Conservation (phyloP, 148 eudicot species). For the Simmondsia chinensis region DNA sequence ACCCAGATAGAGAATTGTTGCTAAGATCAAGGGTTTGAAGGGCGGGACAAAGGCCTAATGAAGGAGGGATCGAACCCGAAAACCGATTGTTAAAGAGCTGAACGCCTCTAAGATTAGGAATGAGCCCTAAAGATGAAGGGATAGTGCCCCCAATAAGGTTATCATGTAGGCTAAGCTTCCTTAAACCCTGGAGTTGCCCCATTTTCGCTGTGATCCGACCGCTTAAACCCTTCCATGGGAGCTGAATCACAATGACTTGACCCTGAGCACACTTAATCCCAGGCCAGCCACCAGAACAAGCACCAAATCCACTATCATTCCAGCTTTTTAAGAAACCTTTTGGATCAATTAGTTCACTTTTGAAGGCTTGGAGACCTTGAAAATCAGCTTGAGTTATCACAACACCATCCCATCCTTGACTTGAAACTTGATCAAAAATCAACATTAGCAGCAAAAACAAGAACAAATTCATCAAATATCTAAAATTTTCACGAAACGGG, state of each 20-base stretch:
- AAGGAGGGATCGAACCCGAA: constrained; percentile 63
- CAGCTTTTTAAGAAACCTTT: constrained; percentile 59
- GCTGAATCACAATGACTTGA: constrained; percentile 78
- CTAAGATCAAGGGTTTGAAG: constrained; percentile 71
- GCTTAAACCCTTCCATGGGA: constrained; percentile 66
- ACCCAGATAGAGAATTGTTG: constrained; percentile 46
- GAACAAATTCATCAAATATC: constrained; percentile 8
- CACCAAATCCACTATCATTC: constrained; percentile 64
- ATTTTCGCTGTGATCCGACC: constrained; percentile 54
- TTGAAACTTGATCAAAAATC: constrained; percentile 11
- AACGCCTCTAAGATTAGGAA: constrained; percentile 73
- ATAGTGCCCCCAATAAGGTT: constrained; percentile 53
- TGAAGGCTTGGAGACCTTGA: constrained; percentile 77
- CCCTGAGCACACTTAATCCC: constrained; percentile 90
- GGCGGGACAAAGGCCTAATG: constrained; percentile 42
- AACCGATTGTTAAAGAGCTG: constrained; percentile 61
- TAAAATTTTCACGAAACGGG: neutral
- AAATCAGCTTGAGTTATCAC: constrained; percentile 55
- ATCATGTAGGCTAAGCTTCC: constrained; percentile 84
- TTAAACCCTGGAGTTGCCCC: constrained; percentile 58
- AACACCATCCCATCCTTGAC: constrained; percentile 62
- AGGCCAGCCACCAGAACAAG: constrained; percentile 71
- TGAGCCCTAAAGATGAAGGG: constrained; percentile 48
- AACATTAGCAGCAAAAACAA: constrained; percentile 15
- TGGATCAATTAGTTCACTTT: constrained; percentile 47